phyloP scores from a whole-genome alignment of 2,329 filamentous ascomycete genomes.

The Aspergillus sergii region DNA sequence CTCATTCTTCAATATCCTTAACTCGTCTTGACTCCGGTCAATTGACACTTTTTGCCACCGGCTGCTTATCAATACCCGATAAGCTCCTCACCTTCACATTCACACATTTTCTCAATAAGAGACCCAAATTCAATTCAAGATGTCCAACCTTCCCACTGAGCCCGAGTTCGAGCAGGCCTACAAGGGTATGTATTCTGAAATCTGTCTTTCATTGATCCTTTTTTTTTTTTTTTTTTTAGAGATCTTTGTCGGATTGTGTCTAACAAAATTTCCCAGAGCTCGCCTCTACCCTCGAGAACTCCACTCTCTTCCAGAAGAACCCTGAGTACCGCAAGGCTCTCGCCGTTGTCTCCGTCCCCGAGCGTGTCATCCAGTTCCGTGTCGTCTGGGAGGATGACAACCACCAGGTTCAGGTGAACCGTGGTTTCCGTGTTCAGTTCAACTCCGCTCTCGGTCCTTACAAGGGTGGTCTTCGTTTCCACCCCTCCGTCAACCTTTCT shows the following conservation, averaged over 20 bases:
- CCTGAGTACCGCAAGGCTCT: conserved; percentile 94
- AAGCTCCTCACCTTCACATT: conserved; percentile 8
- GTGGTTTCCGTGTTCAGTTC: conserved; percentile 95
- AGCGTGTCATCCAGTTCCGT: conserved; percentile 96
- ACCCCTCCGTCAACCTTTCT: conserved; percentile 68
- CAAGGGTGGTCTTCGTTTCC: conserved; percentile 95
- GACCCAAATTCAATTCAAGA: conserved; percentile 42
- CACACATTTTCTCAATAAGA: background rate
- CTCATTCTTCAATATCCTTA: conserved; percentile 14
- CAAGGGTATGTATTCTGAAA: conserved; percentile 66
- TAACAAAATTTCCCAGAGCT: conserved; percentile 66
- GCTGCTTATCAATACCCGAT: conserved; percentile 11
- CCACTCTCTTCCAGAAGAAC: conserved; percentile 87
- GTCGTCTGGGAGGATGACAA: conserved; percentile 97
- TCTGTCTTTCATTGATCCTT: background rate
- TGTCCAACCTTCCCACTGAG: conserved; percentile 85
- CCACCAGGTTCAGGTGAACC: conserved; percentile 83
- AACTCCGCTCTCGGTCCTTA: conserved; percentile 97
- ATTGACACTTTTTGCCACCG: conserved; percentile 8
- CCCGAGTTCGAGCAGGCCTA: conserved; percentile 99
- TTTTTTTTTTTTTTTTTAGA: background rate
- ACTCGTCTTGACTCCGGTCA: conserved; percentile 1
- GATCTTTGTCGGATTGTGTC: no score
- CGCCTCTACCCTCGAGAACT: conserved; percentile 90
- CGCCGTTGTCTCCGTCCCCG: conserved; percentile 82